Conservation (phyloP, 805 yeast genomes). For the Barnettozyma wickerhamii region DNA sequence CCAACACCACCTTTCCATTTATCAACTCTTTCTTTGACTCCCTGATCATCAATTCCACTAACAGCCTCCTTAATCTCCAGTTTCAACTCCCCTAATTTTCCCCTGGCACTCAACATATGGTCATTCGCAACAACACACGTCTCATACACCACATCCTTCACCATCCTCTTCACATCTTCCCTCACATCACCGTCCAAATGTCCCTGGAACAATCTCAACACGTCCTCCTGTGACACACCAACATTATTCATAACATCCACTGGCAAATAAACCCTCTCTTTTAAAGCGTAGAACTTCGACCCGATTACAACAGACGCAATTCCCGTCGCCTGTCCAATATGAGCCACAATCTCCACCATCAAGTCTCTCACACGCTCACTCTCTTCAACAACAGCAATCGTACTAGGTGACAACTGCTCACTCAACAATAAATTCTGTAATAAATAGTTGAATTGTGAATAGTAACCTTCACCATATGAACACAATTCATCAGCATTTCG, state of each 20-base stretch:
- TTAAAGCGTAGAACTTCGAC: constrained; percentile 48
- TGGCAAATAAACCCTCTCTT: constrained; percentile 53
- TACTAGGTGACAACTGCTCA: constrained; percentile 52
- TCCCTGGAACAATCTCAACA: constrained; percentile 41
- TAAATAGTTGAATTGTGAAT: constrained; percentile 68
- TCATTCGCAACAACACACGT: constrained; percentile 77
- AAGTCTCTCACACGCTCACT: constrained; percentile 39
- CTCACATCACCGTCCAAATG: constrained; percentile 14
- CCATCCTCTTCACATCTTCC: constrained; percentile 29
- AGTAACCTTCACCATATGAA: constrained; percentile 75
- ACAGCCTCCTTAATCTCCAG: constrained; percentile 31
- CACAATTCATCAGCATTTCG: constrained; percentile 54
- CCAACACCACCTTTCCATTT: constrained; percentile 47
- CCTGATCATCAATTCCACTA: constrained; percentile 20
- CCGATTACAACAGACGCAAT: constrained; percentile 63
- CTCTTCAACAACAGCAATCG: constrained; percentile 42
- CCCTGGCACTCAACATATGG: constrained; percentile 65
- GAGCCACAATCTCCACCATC: constrained; percentile 65
- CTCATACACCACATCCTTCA: constrained; percentile 61
- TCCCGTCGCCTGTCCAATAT: constrained; percentile 78
- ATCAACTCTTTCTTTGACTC: constrained; percentile 26
- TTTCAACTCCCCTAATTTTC: constrained; percentile 41
- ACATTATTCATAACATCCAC: constrained; percentile 50
- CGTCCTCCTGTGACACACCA: constrained; percentile 58
- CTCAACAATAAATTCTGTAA: constrained; percentile 57